Conservation (phyloP, 257 asterid species). For the Ehretia macrophylla region DNA sequence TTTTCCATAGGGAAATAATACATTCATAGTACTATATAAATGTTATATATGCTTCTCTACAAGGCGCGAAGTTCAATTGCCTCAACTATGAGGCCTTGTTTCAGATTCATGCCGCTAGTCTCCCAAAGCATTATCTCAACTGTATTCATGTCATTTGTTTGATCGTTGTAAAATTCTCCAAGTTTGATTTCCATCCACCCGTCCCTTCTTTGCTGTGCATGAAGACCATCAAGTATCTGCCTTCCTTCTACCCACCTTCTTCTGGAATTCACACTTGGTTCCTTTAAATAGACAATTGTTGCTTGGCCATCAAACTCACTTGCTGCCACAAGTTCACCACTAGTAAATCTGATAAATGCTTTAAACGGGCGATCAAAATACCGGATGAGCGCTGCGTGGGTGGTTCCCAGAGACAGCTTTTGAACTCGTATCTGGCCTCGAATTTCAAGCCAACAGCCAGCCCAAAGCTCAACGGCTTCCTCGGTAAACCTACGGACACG, state of each 20-base stretch:
- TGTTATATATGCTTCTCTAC: too few relatives aligned
- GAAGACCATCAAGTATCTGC: too few relatives aligned
- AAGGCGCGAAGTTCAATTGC: constrained; percentile 30
- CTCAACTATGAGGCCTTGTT: constrained; percentile 21
- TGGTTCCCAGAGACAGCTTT: constrained; percentile 35
- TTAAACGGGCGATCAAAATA: too few relatives aligned
- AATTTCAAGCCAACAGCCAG: constrained; percentile 56
- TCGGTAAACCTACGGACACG: constrained; percentile 68
- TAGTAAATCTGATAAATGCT: too few relatives aligned
- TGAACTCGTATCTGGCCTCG: constrained; percentile 36
- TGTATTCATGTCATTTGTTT: not conserved
- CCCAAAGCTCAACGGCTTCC: constrained; percentile 54
- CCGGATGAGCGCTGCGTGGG: constrained; percentile 49
- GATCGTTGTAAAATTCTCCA: constrained; percentile 25
- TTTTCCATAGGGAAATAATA: too few relatives aligned
- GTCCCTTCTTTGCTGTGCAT: too few relatives aligned
- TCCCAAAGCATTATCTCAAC: constrained; percentile 14
- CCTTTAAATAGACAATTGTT: constrained; percentile 16
- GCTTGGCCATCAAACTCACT: too few relatives aligned
- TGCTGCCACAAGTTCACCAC: too few relatives aligned
- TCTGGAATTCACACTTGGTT: too few relatives aligned
- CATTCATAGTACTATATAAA: too few relatives aligned
- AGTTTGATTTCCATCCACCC: constrained; percentile 34
- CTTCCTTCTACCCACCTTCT: too few relatives aligned
- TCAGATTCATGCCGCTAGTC: not conserved